Evolutionary conservation across 257 asterid genomes (phyloP), one percentile per base, ranked within the genome.

Genomic region (Ilex aquifolium): DNA sequence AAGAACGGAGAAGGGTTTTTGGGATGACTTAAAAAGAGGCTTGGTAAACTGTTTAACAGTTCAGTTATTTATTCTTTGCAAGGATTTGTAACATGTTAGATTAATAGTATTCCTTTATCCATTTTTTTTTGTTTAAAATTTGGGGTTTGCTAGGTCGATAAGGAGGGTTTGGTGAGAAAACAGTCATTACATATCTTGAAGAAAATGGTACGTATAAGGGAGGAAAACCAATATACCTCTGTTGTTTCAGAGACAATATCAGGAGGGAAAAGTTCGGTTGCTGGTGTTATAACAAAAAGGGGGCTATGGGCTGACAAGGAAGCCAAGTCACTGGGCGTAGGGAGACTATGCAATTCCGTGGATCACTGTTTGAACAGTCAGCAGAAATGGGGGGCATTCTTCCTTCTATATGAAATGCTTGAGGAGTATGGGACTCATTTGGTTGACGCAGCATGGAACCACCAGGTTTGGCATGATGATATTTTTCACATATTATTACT

Each of bases 391-490:
- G 96, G 82, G 77, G 85, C 95, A 69, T 91, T 91, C 77, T 82
- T 79, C 66, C 84, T 91, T 75, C 85, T 86, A 48, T 91, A 88
- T 86, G 96, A 91, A 83, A 88, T 88, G 96, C 98, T 91, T 59
- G 98, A 91, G 77, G 98, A 91, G 73, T 91, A 77, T 74, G 98
- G 98, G 72, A 85, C 95, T 69, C 98, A 91, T 76, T 86, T 91
- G 86, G 98, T 91, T 65, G 98, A 84, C 79, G 98, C 98, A 70
- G 98, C 96, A 62, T 91, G 96, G 98, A 77, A 75, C 80, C 91
- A 88, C 84, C 98, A 91, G 96, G 98, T 91, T 70, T 54, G 76
- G 48, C 36, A 57, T 61, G 68, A 57, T 61, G 68, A 44, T 62
- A 52, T 59, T 44, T 36, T 53, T 51, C 30, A 46, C 69, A 21